Percentiles rank a stretch among this genome's conserved stretches.
These are phyloP conservation scores for Cryptococcus hybrid DNA, from an alignment of 1,284 basidiomycete genomes.

Conservation along the genomic window DNA sequence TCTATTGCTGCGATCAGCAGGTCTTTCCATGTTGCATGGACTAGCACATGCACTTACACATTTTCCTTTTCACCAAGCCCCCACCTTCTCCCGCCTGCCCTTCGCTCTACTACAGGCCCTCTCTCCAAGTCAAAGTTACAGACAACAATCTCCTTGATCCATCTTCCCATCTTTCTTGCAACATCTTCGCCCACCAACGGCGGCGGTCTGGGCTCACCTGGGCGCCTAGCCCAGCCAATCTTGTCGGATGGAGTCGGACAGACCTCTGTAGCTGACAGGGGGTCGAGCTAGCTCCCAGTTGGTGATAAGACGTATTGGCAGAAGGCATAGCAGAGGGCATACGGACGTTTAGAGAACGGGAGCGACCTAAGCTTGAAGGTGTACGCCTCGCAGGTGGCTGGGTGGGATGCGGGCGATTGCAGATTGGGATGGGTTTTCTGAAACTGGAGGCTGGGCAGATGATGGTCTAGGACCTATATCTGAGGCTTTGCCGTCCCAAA, in stretches of 20 bases:
- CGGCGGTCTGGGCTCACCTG: conserved; percentile 38
- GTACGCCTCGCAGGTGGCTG: conserved; percentile 8
- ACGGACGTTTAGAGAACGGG: conserved; percentile 21
- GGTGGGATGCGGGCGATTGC: neutral
- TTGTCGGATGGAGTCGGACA: conserved; percentile 22
- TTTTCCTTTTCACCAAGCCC: conserved; percentile 70
- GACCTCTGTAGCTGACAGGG: conserved; percentile 11
- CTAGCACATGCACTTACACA: conserved; percentile 60
- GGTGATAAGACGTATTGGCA: neutral
- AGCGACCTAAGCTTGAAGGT: conserved; percentile 18
- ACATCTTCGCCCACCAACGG: conserved; percentile 55
- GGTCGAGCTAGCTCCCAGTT: neutral
- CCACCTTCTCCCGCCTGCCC: conserved; percentile 65
- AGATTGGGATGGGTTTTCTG: neutral
- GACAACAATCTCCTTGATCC: conserved; percentile 75
- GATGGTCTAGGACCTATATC: neutral
- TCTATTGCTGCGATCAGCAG: conserved; percentile 51
- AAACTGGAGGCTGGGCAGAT: conserved; percentile 1
- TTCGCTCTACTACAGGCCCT: conserved; percentile 74
- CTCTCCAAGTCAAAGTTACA: conserved; percentile 87
- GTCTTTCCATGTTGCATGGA: neutral
- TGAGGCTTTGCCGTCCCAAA: neutral
- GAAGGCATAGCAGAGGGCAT: conserved; percentile 14
- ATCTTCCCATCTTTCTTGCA: conserved; percentile 60
- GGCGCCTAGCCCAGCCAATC: conserved; percentile 28